These are phyloP conservation scores for Aspergillus indologenus DNA, from an alignment of 495 filamentous ascomycete species.

Conservation along the genomic window DNA sequence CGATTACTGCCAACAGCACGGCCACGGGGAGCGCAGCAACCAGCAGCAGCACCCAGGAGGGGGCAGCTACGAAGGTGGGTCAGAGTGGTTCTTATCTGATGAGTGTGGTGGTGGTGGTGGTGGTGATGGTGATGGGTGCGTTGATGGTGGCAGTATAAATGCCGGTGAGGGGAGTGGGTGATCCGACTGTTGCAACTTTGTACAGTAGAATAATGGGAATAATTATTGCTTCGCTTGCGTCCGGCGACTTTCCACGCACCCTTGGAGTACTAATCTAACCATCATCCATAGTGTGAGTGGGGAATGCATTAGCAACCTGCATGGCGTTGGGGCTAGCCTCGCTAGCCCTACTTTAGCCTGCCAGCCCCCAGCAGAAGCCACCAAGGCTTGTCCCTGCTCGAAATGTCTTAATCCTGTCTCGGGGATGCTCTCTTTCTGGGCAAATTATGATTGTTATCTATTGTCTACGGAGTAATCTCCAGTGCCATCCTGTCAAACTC, in stretches of 20 bases:
- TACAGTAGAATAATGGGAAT: not conserved
- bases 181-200: not conserved
- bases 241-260: too few species aligned
- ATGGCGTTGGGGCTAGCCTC: not conserved
- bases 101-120: not conserved
- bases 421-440: not conserved
- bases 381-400: not conserved
- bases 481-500: not conserved
- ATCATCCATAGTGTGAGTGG: not conserved
- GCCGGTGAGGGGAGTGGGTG: too few species aligned
- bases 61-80: not conserved
- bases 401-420: not conserved
- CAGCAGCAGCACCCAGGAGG: not conserved
- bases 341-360: not conserved
- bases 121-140: not conserved
- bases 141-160: not conserved
- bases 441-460: too few species aligned
- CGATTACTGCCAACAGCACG: not conserved
- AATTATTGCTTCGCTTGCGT: too few species aligned
- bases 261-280: too few species aligned
- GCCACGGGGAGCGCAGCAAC: not conserved
- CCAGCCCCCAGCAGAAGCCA: not conserved
- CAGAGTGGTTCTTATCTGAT: not conserved
- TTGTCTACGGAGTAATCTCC: not conserved
- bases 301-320: not conserved